Conservation (phyloP, 129 eudicot species). For the Centella asiatica region DNA sequence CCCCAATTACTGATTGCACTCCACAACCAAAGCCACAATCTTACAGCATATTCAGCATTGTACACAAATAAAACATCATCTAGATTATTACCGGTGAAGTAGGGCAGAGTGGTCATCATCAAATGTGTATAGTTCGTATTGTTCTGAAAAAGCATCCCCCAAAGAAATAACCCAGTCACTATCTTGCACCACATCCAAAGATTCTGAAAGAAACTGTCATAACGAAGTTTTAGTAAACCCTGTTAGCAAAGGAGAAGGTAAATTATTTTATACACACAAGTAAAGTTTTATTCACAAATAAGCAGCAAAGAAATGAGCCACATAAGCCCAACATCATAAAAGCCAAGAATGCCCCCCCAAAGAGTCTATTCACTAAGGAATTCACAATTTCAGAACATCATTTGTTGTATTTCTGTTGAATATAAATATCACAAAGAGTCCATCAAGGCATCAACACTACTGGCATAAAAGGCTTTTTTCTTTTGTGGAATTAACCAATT, state of each 20-base stretch:
- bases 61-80: not conserved
- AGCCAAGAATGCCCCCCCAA: not conserved
- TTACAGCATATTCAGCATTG: not conserved
- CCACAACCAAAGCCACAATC: not conserved
- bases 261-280: not conserved
- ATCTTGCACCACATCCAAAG: slow-evolving; percentile 93
- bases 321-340: not conserved
- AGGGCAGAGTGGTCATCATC: slow-evolving; percentile 90
- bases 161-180: slow-evolving; percentile 75
- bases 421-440: not conserved
- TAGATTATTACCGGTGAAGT: slow-evolving; percentile 71
- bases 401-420: not conserved
- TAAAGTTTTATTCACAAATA: too few relatives aligned
- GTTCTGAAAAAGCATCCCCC: slow-evolving; percentile 84
- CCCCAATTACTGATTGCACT: not conserved
- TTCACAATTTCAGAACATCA: too few relatives aligned
- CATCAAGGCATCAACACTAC: too few relatives aligned
- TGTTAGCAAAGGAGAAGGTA: not conserved
- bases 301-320: not conserved
- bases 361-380: too few relatives aligned
- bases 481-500: too few relatives aligned
- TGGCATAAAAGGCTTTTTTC: too few relatives aligned
- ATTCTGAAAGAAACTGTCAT: slow-evolving; percentile 82
- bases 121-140: slow-evolving; percentile 77
- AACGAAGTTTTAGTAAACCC: slow-evolving; percentile 6